A percentile compares a stretch with the other conserved stretches of the same genome.
These are phyloP conservation scores for Fallopia convolvulus DNA, from an alignment of 148 eudicot species.

Conservation along the genomic window DNA sequence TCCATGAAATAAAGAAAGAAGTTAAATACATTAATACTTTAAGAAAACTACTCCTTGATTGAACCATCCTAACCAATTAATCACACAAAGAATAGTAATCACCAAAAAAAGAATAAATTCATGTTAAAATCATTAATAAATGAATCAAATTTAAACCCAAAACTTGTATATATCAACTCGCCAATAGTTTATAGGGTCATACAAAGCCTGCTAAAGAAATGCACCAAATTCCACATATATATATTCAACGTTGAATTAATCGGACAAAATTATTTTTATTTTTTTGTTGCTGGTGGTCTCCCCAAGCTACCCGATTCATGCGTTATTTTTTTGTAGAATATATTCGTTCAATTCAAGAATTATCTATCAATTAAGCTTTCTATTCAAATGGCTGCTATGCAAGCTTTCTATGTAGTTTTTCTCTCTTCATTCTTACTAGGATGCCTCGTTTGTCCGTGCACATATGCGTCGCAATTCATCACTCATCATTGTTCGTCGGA, in stretches of 20 bases:
- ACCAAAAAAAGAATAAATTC: neutral
- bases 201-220: neutral
- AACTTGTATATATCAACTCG: neutral
- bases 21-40: neutral
- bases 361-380: too few species aligned
- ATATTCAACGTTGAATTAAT: neutral
- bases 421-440: neutral
- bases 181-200: constrained; percentile 5
- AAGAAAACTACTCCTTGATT: neutral
- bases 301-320: too few species aligned
- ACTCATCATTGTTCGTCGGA: neutral
- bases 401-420: neutral
- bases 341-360: neutral
- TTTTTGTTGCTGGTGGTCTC: too few species aligned
- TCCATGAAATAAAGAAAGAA: neutral
- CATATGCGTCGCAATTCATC: neutral
- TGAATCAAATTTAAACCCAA: neutral
- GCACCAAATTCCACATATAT: too few species aligned
- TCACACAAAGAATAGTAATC: constrained; percentile 1
- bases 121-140: neutral
- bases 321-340: neutral
- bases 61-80: neutral
- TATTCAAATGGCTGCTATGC: neutral
- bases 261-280: too few species aligned
- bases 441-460: neutral